Evolutionary conservation across 2,329 filamentous ascomycete species (phyloP).

Genomic region (Proliferodiscus dingleyae): DNA sequence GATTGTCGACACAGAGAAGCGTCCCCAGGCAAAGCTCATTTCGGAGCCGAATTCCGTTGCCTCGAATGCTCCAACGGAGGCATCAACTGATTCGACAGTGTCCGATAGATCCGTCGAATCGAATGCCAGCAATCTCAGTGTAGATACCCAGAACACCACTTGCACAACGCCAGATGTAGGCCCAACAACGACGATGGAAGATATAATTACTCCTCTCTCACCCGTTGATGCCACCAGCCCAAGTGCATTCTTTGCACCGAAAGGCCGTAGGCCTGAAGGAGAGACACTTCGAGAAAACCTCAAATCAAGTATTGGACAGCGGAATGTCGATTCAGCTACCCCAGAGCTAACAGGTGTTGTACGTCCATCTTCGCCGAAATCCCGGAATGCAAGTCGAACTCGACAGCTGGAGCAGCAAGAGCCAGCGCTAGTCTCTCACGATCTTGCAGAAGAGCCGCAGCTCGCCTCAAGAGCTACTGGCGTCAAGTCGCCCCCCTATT

Average conservation of each 20-base stretch:
- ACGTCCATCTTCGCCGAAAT: slow-evolving; percentile 18
- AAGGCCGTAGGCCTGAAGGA: slow-evolving; percentile 1
- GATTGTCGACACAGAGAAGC: slow-evolving; percentile 52
- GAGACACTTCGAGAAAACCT: slow-evolving; percentile 2
- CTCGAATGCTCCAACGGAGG: slow-evolving; percentile 2
- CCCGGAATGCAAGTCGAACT: slow-evolving; percentile 16
- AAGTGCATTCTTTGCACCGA: slow-evolving; percentile 2
- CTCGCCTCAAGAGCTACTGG: background rate
- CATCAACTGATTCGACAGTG: background rate
- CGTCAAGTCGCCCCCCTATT: slow-evolving; percentile 8
- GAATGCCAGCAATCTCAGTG: background rate
- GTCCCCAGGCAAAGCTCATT: slow-evolving; percentile 22
- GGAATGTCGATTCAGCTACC: background rate
- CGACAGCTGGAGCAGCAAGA: slow-evolving; percentile 3
- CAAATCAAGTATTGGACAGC: slow-evolving; percentile 9
- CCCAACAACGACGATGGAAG: slow-evolving; percentile 1
- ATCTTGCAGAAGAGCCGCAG: slow-evolving; percentile 8
- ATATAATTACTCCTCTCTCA: slow-evolving; percentile 2
- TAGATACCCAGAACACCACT: slow-evolving; percentile 5
- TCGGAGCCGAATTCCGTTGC: slow-evolving; percentile 15
- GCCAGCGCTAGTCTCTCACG: slow-evolving; percentile 5
- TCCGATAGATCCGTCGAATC: background rate
- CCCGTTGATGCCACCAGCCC: slow-evolving; percentile 3
- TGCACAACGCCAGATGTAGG: slow-evolving; percentile 8
- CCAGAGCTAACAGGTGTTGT: slow-evolving; percentile 5